Evolutionary conservation across 306 rosid species (phyloP).

Genomic region (Prunus campanulata): DNA sequence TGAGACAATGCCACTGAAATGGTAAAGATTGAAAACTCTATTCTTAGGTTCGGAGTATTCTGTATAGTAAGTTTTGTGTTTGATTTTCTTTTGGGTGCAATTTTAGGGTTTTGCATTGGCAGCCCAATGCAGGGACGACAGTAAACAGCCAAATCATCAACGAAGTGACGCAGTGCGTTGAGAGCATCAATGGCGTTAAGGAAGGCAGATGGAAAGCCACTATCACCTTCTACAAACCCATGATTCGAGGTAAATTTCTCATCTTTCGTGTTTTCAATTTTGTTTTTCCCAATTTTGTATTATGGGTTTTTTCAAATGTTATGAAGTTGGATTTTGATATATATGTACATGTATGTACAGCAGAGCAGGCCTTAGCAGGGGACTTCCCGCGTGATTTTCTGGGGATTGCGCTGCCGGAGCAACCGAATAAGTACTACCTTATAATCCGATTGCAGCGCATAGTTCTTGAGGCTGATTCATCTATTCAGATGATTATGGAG

Average conservation of each 20-base stretch:
- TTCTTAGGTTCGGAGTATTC: not conserved
- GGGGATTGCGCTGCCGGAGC: slow-evolving; percentile 76
- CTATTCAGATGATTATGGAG: slow-evolving; percentile 82
- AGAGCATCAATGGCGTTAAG: slow-evolving; percentile 76
- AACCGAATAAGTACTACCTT: slow-evolving; percentile 73
- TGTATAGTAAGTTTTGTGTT: not conserved
- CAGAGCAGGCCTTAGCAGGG: slow-evolving; percentile 42
- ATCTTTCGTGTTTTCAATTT: not conserved
- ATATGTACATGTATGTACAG: not conserved
- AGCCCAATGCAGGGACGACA: slow-evolving; percentile 64
- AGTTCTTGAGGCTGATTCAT: slow-evolving; percentile 75
- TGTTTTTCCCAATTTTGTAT: not conserved
- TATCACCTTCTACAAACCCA: slow-evolving; percentile 81
- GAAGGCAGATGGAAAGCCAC: slow-evolving; percentile 85
- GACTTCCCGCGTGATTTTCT: slow-evolving; percentile 80
- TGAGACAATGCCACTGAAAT: slow-evolving; percentile 48
- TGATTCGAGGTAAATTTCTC: slow-evolving; percentile 57
- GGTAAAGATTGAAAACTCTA: slow-evolving; percentile 28
- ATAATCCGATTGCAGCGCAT: slow-evolving; percentile 70
- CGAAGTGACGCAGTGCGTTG: slow-evolving; percentile 85
- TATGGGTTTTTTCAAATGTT: not conserved
- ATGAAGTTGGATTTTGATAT: not conserved
- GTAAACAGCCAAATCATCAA: slow-evolving; percentile 74
- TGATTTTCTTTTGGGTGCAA: not conserved
- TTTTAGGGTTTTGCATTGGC: slow-evolving; percentile 86